These are phyloP conservation scores for Inonotus obliquus DNA, from an alignment of 1,284 basidiomycete genomes.

Conservation along the genomic window DNA sequence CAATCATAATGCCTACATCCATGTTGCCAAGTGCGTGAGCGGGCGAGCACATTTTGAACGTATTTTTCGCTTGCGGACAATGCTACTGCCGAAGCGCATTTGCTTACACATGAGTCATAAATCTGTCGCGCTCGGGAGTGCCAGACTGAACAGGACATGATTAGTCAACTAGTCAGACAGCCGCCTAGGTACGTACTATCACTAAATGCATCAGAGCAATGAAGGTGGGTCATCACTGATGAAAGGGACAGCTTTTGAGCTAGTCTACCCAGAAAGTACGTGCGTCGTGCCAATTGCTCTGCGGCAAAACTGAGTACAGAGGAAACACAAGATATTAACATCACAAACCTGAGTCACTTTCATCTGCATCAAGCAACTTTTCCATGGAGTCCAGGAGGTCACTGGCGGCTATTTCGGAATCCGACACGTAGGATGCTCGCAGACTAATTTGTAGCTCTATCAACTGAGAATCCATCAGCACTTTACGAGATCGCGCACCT, in stretches of 20 bases:
- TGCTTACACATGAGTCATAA: constrained; percentile 6
- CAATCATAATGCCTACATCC: not conserved
- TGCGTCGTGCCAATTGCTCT: not conserved
- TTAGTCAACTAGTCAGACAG: not conserved
- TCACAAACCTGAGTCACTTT: constrained; percentile 6
- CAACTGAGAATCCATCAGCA: not conserved
- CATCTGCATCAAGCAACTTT: not conserved
- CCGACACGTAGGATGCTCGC: not conserved
- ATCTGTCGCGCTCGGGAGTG: constrained; percentile 1
- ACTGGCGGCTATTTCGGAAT: constrained; percentile 5
- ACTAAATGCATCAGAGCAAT: constrained; percentile 5
- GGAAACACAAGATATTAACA: not conserved
- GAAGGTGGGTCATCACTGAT: not conserved
- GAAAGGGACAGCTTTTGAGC: constrained; percentile 14
- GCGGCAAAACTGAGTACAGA: not conserved
- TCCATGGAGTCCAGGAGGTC: constrained; percentile 7
- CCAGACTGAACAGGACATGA: not conserved
- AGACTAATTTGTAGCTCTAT: not conserved
- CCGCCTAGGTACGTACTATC: constrained; percentile 5
- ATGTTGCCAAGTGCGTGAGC: not conserved
- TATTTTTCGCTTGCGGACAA: constrained; percentile 4
- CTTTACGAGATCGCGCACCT: constrained; percentile 21
- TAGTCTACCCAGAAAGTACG: constrained; percentile 11
- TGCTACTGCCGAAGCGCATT: constrained; percentile 3
- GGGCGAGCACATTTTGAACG: not conserved